These are phyloP conservation scores for Lentinula sp. DNA, from an alignment of 768 basidiomycete species.

Conservation along the genomic window DNA sequence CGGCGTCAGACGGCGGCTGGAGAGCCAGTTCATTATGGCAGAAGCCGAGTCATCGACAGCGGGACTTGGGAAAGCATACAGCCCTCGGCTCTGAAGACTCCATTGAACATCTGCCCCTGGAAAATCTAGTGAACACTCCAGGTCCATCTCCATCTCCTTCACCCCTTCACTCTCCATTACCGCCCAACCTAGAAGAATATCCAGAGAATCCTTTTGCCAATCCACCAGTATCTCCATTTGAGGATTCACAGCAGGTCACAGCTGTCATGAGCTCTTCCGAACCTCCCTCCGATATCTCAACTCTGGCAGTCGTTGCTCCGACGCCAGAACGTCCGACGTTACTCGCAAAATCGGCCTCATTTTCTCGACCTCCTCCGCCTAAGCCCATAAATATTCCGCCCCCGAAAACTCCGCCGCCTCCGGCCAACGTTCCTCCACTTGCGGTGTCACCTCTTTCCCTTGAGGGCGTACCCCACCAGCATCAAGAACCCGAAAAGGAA, in stretches of 20 bases:
- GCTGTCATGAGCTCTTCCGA: conserved; percentile 19
- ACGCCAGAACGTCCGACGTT: conserved; percentile 19
- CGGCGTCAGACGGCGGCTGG: conserved; percentile 47
- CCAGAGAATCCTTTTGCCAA: conserved; percentile 43
- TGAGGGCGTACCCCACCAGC: conserved; percentile 13
- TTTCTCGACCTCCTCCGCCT: conserved; percentile 36
- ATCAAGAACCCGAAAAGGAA: conserved; percentile 28
- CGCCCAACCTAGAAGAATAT: conserved; percentile 20
- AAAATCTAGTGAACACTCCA: conserved; percentile 36
- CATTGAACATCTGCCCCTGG: conserved; percentile 49
- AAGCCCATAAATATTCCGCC: conserved; percentile 56
- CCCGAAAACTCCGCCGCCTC: conserved; percentile 53
- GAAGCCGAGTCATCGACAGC: conserved; percentile 24
- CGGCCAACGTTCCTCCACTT: conserved; percentile 30
- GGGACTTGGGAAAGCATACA: conserved; percentile 34
- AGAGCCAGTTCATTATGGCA: conserved; percentile 56
- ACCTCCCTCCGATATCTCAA: conserved; percentile 3
- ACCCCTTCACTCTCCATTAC: conserved; percentile 28
- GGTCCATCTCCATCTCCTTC: conserved; percentile 12
- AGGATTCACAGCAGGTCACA: conserved; percentile 25
- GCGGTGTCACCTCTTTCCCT: conserved; percentile 23
- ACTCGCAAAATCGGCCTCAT: conserved; percentile 15
- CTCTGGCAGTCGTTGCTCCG: conserved; percentile 1
- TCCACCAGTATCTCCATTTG: conserved; percentile 43
- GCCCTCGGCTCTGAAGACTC: conserved; percentile 46